Base-by-base conservation (phyloP, 2,329 filamentous ascomycete species). In the Graphium sp. region DNA sequence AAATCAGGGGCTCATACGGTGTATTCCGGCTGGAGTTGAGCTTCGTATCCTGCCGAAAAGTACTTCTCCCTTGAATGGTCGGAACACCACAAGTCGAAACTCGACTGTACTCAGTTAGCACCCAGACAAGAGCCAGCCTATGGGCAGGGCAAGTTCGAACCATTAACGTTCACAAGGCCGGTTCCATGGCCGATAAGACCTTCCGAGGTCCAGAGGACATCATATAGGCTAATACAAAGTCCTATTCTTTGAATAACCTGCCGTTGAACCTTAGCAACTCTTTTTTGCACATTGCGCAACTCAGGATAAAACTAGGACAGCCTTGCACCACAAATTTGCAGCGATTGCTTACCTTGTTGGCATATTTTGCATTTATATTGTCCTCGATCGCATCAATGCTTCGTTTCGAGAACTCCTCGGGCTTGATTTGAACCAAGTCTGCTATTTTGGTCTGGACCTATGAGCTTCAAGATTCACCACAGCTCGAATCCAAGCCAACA, bases 311-410 rank as follows among this genome's bases (percentile, higher is more conserved):
- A 13, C 5, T 3, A 5, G n/a, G 12, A 14, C 5, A 11, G 15
- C 7, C 7, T 10, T 7, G 17, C 7, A 11, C 6, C n/a, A 10
- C 8, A 15, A 13, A n/a, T n/a, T n/a, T n/a, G n/a, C n/a, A n/a
- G n/a, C n/a, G n/a, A n/a, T n/a, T n/a, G n/a, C 36, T 27, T 30
- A 82, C 77, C 54, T 87, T 89, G 56, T 98, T 94, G 34, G 87
- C 74, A 52, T 94, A 98, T 55, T 98, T 98, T 37, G 74, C 66
- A 49, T 98, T 95, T 56, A 98, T 89, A 43, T 89, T 89, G 56
- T 98, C 85, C 53, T 94, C 84, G 37, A 98, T 82, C 2, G 84
- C 83, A 37, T 84, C 68, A 18, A 72, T 67, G 45, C 81, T 91
- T 35, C 72, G 64, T 52, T 89, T 89, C 35, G 74, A 67, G 47